Conservation (phyloP, 2,329 filamentous ascomycete genomes). For the Claviceps pazoutovae region DNA sequence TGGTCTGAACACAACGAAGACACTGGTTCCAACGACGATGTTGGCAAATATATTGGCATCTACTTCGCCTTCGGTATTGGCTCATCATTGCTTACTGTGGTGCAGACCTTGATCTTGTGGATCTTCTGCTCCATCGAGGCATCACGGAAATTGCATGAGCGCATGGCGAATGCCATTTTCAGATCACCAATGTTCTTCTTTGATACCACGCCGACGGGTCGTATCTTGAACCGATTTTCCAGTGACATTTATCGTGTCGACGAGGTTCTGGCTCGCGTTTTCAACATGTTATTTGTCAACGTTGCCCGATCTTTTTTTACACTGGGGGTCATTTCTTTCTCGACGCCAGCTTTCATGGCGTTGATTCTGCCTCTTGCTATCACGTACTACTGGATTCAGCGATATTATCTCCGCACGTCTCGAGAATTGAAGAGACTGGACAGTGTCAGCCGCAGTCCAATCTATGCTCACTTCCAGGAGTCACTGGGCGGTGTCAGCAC, state of each 20-base stretch:
- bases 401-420: conserved; percentile 92
- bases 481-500: conserved; percentile 87
- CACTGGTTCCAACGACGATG: conserved; percentile 53
- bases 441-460: conserved; percentile 87
- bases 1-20: conserved; percentile 75
- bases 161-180: conserved; percentile 96
- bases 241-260: conserved; percentile 73
- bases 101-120: conserved; percentile 92
- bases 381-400: conserved; percentile 85
- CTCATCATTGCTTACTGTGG: conserved; percentile 66
- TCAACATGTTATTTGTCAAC: conserved; percentile 91
- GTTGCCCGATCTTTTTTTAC: conserved; percentile 66
- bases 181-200: conserved; percentile 98
- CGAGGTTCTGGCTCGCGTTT: conserved; percentile 86
- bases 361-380: conserved; percentile 68
- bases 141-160: conserved; percentile 88
- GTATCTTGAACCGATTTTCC: conserved; percentile 93
- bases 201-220: conserved; percentile 89
- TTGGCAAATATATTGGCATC: conserved; percentile 84
- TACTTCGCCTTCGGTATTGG: conserved; percentile 94
- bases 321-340: conserved; percentile 66
- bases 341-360: conserved; percentile 67
- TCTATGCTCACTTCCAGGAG: conserved; percentile 97
- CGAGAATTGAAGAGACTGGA: conserved; percentile 92
- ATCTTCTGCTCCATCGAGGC: conserved; percentile 99